Evolutionary conservation across 225 moss, liverwort and hornwort species (phyloP), one percentile per base, ranked within the genome.

Genomic region (Bryoerythrophyllum caledonicum): DNA sequence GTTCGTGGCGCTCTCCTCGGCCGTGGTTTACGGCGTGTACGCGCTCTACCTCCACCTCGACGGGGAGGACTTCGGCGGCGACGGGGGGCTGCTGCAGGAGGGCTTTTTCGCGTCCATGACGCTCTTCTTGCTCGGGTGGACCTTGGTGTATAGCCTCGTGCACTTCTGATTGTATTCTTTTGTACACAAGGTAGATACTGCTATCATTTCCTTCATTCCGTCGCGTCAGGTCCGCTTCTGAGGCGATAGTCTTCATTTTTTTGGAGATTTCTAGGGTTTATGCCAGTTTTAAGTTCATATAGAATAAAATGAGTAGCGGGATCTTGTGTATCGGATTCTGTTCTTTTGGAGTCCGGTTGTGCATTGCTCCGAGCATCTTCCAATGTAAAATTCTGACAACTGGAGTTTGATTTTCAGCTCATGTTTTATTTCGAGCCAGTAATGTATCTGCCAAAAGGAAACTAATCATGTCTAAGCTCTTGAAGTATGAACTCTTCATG

Each of bases 11-110:
- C 64, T 93, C 30, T 93, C 95, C 1, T 86, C 95, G n/a, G 85
- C 88, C 41, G 62, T 86, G 30, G 72, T 93, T 34, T 95, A 86
- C 83, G 88, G 74, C 37, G 91, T 91, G 41, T 95, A 99, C 75
- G 74, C 79, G 51, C 4, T 91, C 10, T 81, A 90, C 72, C 83
- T 99, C 90, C 90, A 88, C 70, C 91, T 89, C 78, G 89, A 93
- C 54, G 90, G 89, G 70, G 95, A 95, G 70, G 91, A 99, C 25
- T 93, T 94, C 21, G 99, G 99, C 58, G 99, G 95, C 46, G 90
- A 95, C 77, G 91, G 80, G 34, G 67, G 78, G 30, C 79, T 99
- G 54, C 79, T 99, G 21, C 95, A 91, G 78, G 99, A 95, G 74
- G 99, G 99, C 56, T 74, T 95, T 79, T 90, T 93, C 80, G 95